These are phyloP conservation scores for Aegilops longissima DNA, from an alignment of 176 grass and related monocot species.

Conservation along the genomic window DNA sequence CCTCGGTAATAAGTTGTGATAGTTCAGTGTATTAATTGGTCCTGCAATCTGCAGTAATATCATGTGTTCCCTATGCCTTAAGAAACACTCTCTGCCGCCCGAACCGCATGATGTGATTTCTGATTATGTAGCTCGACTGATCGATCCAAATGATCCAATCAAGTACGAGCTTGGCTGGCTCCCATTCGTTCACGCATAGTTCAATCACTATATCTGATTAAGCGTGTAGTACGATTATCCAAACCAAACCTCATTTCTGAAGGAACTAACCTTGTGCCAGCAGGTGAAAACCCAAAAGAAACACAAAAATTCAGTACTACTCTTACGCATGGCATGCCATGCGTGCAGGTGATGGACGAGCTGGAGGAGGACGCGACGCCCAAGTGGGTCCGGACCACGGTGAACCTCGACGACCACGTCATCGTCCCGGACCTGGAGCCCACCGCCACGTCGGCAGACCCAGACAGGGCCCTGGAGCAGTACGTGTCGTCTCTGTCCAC, in stretches of 20 bases:
- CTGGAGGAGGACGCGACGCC: constrained; percentile 19
- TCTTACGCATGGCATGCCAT: neutral
- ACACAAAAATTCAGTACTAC: too few species aligned
- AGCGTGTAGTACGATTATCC: neutral
- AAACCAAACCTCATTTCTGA: neutral
- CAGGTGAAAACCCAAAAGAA: too few species aligned
- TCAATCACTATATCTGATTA: neutral
- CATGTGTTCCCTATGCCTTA: neutral
- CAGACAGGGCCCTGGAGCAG: constrained; percentile 54
- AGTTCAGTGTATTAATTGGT: neutral
- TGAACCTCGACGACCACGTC: constrained; percentile 65
- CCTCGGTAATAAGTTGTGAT: neutral
- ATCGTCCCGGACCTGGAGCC: constrained; percentile 56
- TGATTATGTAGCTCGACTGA: neutral
- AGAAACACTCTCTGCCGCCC: neutral
- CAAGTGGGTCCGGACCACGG: constrained; percentile 58
- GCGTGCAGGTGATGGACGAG: constrained; percentile 44
- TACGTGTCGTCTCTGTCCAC: constrained; percentile 72
- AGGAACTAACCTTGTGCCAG: neutral
- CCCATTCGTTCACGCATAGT: neutral
- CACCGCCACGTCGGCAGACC: constrained; percentile 17
- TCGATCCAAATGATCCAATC: neutral
- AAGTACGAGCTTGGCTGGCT: neutral
- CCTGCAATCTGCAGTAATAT: neutral
- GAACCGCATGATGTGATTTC: neutral